These are phyloP conservation scores for Auricularia cornea DNA, from an alignment of 768 basidiomycete genomes.

Conservation along the genomic window DNA sequence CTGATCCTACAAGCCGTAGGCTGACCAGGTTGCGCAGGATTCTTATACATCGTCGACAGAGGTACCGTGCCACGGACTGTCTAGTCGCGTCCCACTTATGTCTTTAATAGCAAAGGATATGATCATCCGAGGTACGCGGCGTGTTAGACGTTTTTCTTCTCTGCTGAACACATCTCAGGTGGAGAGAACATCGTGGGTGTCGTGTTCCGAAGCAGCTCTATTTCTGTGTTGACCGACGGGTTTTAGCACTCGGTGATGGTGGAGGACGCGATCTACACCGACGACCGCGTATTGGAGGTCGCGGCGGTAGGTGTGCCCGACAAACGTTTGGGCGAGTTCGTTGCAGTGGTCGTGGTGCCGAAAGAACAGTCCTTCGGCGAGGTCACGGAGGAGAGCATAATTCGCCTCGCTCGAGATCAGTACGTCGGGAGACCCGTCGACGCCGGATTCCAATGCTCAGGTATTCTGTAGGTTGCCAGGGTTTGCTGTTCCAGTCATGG, in stretches of 20 bases:
- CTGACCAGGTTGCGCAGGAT: slow-evolving; percentile 9
- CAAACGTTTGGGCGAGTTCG: slow-evolving; percentile 49
- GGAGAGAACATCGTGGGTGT: slow-evolving; percentile 54
- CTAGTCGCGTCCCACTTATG: too few species aligned
- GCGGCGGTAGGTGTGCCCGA: slow-evolving; percentile 55
- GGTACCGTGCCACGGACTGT: slow-evolving; percentile 14
- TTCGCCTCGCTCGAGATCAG: slow-evolving; percentile 33
- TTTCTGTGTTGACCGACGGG: not conserved
- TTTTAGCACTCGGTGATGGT: slow-evolving; percentile 50
- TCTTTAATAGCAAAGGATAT: slow-evolving; percentile 55
- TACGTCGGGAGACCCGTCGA: too few species aligned
- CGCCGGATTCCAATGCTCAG: too few species aligned
- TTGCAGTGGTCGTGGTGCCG: slow-evolving; percentile 44
- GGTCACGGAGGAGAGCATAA: slow-evolving; percentile 39
- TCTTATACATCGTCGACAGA: slow-evolving; percentile 26
- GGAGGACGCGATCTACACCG: slow-evolving; percentile 50
- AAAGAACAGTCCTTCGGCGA: slow-evolving; percentile 36
- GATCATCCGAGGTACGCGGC: slow-evolving; percentile 35
- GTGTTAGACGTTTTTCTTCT: too few species aligned
- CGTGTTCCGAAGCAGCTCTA: not conserved
- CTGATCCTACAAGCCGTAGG: not conserved
- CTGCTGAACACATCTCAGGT: too few species aligned
- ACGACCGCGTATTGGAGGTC: slow-evolving; percentile 46
- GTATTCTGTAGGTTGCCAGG: slow-evolving; percentile 42
- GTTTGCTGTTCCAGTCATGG: slow-evolving; percentile 55